Conservation (phyloP, 768 basidiomycete genomes). For the Dacryopinax primogenitus region DNA sequence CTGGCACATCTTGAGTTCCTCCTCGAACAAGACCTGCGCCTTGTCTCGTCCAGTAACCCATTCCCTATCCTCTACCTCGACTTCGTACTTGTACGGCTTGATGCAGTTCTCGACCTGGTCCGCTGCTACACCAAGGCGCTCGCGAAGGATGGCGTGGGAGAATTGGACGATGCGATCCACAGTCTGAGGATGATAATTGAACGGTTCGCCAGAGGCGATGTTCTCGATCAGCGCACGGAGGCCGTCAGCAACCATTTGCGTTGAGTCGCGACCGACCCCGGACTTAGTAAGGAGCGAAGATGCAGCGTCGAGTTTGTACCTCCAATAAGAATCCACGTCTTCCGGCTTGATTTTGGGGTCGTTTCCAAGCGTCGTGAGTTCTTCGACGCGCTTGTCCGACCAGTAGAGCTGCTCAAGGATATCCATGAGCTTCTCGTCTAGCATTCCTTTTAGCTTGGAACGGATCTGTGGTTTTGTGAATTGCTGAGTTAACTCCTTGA, state of each 20-base stretch:
- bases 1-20: constrained; percentile 76
- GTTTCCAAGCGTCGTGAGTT: constrained; percentile 56
- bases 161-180: constrained; percentile 84
- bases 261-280: constrained; percentile 88
- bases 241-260: constrained; percentile 87
- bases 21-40: constrained; percentile 67
- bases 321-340: constrained; percentile 83
- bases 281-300: constrained; percentile 88
- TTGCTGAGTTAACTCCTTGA: constrained; percentile 70
- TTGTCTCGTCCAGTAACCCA: constrained; percentile 76
- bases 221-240: constrained; percentile 79
- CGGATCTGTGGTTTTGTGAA: constrained; percentile 86
- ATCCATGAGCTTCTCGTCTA: constrained; percentile 95
- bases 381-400: constrained; percentile 73
- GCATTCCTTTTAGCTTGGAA: constrained; percentile 74
- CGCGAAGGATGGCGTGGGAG: constrained; percentile 82
- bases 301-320: constrained; percentile 91
- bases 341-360: constrained; percentile 59
- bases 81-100: constrained; percentile 97
- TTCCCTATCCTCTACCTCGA: constrained; percentile 84
- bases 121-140: constrained; percentile 84
- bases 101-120: constrained; percentile 99
- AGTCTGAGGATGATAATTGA: constrained; percentile 77
- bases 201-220: constrained; percentile 79
- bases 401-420: constrained; percentile 95